Conservation (phyloP, 768 basidiomycete species). For the Boletus rubroflammeus region DNA sequence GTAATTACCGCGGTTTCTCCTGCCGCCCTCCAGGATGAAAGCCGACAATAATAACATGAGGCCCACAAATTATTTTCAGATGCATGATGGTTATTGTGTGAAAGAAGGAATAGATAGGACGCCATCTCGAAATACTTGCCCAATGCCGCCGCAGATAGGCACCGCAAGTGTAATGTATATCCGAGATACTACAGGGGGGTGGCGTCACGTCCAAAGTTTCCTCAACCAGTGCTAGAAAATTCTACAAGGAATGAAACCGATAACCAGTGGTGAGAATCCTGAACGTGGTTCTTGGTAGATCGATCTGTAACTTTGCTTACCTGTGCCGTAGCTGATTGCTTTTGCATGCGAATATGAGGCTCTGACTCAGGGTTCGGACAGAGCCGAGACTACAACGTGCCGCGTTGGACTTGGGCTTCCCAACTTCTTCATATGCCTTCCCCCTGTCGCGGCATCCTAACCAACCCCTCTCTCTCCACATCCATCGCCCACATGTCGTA, state of each 20-base stretch:
- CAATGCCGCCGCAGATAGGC: not conserved
- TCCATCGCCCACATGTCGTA: no score
- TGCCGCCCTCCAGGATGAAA: slow-evolving; percentile 12
- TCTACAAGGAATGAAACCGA: not conserved
- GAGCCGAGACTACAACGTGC: no score
- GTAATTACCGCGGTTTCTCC: not conserved
- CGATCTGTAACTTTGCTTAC: not conserved
- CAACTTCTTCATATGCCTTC: no score
- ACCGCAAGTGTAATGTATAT: not conserved
- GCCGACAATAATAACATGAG: not conserved
- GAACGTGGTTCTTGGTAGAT: not conserved
- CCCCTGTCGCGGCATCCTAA: no score
- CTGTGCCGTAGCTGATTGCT: not conserved
- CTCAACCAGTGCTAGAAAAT: not conserved
- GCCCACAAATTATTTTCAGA: no score
- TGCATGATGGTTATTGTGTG: not conserved
- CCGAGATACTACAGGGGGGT: not conserved
- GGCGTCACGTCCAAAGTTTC: not conserved
- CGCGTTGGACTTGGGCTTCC: no score
- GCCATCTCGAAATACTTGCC: no score
- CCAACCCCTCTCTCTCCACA: no score
- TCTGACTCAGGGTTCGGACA: no score
- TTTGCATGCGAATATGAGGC: not conserved
- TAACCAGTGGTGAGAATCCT: not conserved
- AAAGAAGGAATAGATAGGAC: not conserved